These are phyloP conservation scores for Eimeria necatrix DNA, from an alignment of 169 alveolate genomes.

Conservation along the genomic window DNA sequence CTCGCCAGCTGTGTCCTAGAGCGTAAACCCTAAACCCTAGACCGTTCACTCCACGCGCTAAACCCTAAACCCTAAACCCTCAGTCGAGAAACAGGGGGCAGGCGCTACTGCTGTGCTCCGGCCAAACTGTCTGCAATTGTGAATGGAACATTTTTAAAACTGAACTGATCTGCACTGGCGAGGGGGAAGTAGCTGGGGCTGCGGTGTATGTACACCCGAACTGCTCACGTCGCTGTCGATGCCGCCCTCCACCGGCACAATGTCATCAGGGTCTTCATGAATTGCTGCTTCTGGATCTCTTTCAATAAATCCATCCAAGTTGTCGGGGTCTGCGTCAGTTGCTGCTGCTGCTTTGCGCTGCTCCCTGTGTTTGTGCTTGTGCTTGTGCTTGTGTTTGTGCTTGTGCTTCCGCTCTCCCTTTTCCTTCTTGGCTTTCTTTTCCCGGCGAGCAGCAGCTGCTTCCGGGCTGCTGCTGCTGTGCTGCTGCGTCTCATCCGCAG, in stretches of 20 bases:
- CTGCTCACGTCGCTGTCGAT: conserved; percentile 56
- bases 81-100: background rate
- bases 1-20: too few species aligned
- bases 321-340: conserved; percentile 15
- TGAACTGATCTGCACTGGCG: too few species aligned
- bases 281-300: conserved; percentile 51
- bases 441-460: conserved; percentile 21
- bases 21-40: too few species aligned
- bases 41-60: too few species aligned
- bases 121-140: too few species aligned
- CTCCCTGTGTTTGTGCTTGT: conserved; percentile 6
- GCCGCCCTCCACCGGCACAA: conserved; percentile 45
- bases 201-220: background rate
- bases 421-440: conserved; percentile 52
- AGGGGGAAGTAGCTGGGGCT: too few species aligned
- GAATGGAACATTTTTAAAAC: too few species aligned
- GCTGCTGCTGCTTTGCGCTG: background rate
- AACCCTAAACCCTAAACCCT: too few species aligned
- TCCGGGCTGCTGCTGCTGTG: background rate
- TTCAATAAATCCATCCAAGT: conserved; percentile 22
- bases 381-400: conserved; percentile 37
- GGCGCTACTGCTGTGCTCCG: background rate
- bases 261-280: conserved; percentile 59
- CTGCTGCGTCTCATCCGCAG: background rate
- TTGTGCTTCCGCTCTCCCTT: conserved; percentile 44